Base-by-base conservation (phyloP, 352 stramenopile species). In the Globisporangium parvum region DNA sequence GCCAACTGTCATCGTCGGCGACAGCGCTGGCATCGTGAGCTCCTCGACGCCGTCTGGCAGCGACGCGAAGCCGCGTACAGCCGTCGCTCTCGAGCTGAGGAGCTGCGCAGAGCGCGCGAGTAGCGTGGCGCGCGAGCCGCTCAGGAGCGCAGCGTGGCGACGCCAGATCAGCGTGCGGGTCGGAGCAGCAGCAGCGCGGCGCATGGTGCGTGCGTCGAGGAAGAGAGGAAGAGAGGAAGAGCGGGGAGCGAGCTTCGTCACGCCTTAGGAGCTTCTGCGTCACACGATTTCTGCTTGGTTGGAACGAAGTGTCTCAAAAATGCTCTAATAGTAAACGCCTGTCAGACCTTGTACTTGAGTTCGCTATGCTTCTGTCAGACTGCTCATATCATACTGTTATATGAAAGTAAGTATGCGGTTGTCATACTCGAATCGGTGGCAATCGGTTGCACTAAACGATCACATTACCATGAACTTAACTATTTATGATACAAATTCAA, bases 1-100 rank as follows among this genome's bases (percentile, higher is more conserved):
- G 42, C 97, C 97, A 6, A 78, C 83, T 60, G 91, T 86, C 97
- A 99, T 99, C 11, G 97, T 99, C 41, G 97, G 97, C 57, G 91
- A 98, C 26, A 99, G 77, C 49, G 97, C 94, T 18, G 97, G 97
- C 93, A 99, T 98, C 42, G 66, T 69, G 28, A 93, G 70, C 53
- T 79, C 67, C 31, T 81, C 67, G 28, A 93, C 80, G 56, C 83
- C 80, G 9, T 93, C 83, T 0, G 83, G 83, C 21, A 93, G 66
- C 40, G 77, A 73, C 14, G 78, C 72, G 62, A 88, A 86, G 31
- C 66, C 41, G 53, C 69, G 67, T 20, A 20, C n/a, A 14, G 41
- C 41, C 5, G 9, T 23, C 10, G n/a, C 6, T 10, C 10, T 35
- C 23, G 35, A 33, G 37, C 24, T 26, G 14, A 61, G 59, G 39